Evolutionary conservation across 2,329 filamentous ascomycete genomes (phyloP).

Genomic region (Fusarium proliferatum): DNA sequence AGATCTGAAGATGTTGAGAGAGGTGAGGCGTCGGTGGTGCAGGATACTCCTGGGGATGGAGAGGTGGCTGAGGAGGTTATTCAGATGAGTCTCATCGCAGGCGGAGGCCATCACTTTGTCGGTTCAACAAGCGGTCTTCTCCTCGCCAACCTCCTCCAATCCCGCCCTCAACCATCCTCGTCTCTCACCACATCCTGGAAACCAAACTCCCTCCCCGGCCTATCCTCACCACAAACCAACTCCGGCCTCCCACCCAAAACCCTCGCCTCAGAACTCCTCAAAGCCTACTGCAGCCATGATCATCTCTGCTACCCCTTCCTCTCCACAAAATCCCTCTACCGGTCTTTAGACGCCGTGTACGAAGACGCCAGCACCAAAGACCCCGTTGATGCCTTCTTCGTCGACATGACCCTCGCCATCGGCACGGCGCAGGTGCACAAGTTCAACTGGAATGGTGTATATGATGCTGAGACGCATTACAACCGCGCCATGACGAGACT

Average conservation of each 20-base stretch:
- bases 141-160: constrained; percentile 55
- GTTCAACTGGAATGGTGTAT: constrained; percentile 56
- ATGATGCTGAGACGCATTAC: constrained; percentile 56
- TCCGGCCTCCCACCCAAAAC: constrained; percentile 49
- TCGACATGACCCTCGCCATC: constrained; percentile 58
- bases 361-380: constrained; percentile 37
- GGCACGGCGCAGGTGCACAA: constrained; percentile 56
- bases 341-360: constrained; percentile 47
- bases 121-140: constrained; percentile 55
- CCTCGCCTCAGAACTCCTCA: constrained; percentile 52
- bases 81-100: constrained; percentile 55
- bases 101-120: constrained; percentile 56
- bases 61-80: constrained; percentile 56
- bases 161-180: constrained; percentile 27
- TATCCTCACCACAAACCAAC: constrained; percentile 6
- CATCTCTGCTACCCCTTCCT: constrained; percentile 58
- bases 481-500: constrained; percentile 53
- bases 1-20: not conserved
- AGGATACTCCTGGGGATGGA: constrained; percentile 8
- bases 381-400: constrained; percentile 51
- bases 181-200: constrained; percentile 28
- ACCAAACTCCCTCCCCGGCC: constrained; percentile 9
- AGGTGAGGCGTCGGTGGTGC: not conserved
- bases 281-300: constrained; percentile 56
- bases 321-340: constrained; percentile 44